A percentile compares a stretch with the other conserved stretches of the same genome.
These are phyloP conservation scores for Viola odorata DNA, from an alignment of 345 rosid species.

Conservation along the genomic window DNA sequence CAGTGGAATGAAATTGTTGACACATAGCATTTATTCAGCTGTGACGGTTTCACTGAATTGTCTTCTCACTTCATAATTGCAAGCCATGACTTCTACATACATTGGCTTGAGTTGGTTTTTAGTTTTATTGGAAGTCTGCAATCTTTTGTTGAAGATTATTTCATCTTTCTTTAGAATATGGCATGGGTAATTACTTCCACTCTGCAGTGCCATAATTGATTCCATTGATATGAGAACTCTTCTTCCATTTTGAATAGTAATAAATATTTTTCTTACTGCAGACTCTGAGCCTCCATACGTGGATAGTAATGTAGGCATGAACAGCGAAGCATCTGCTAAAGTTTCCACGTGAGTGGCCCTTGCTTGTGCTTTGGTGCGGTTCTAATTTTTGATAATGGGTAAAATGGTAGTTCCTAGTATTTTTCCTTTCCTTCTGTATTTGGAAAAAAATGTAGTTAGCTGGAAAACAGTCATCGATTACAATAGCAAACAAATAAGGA, in stretches of 20 bases:
- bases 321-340: conserved; percentile 7
- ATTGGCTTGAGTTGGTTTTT: no score
- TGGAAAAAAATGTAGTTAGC: no score
- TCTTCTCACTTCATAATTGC: not conserved
- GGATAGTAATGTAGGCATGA: not conserved
- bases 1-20: no score
- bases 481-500: no score
- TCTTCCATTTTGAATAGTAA: not conserved
- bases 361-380: not conserved
- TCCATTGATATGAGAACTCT: not conserved
- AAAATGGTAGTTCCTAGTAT: not conserved
- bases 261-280: not conserved
- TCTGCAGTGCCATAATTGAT: not conserved
- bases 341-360: conserved; percentile 17
- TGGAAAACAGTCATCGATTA: no score
- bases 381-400: not conserved
- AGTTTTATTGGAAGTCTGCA: no score
- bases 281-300: not conserved
- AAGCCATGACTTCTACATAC: not conserved
- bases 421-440: no score
- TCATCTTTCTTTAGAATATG: not conserved
- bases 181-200: not conserved
- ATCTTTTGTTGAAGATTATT: not conserved
- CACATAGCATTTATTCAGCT: no score
- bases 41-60: not conserved